Evolutionary conservation across 2,329 filamentous ascomycete genomes (phyloP), one percentile per base, ranked within the genome.

Genomic region (Aspergillus alliaceus): DNA sequence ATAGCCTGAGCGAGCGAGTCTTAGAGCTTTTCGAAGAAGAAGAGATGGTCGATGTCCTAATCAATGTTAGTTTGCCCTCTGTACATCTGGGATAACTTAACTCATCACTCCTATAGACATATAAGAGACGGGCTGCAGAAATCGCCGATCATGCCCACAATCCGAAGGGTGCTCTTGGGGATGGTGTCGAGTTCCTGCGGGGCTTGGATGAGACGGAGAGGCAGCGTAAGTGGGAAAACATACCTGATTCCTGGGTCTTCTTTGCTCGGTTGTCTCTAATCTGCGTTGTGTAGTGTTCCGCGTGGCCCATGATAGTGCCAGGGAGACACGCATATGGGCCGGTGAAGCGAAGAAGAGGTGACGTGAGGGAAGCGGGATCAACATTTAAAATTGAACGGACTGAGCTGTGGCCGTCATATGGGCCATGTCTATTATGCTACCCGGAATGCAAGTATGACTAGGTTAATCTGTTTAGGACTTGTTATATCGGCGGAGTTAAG

Each of bases 21-120:
- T 80, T 98, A 59, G 93, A 97, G 58, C 76, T 99, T 0, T 96
- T 96, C 60, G 93, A 97, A 57, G 93, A 96, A 73, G 87, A 97
- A 55, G 90, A 91, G 55, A 84, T 90, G 72, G 82, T 84, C 18
- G 86, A 90, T 62, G 86, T 95, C 20, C 73, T 93, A 64, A 82
- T 84, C 55, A 82, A 78, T 65, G 77, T 79, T 65, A 57, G 70
- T 60, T 29, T 20, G 42, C 29, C 31, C 31, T 34, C 14, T 27
- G 24, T 8, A 2, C 14, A 6, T 20, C 25, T 15, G 40, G n/a
- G 15, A 40, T 9, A 18, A 32, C 15, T n/a, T 56, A 24, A 37
- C 35, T 54, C 24, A 55, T 37, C 52, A n/a, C 46, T 40, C 9
- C 32, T 24, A 18, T 53, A 89, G 79, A 92, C 91, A 0, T 98